Conservation (phyloP, 192 early-diverging fungal species). For the Coemansia sp. region DNA sequence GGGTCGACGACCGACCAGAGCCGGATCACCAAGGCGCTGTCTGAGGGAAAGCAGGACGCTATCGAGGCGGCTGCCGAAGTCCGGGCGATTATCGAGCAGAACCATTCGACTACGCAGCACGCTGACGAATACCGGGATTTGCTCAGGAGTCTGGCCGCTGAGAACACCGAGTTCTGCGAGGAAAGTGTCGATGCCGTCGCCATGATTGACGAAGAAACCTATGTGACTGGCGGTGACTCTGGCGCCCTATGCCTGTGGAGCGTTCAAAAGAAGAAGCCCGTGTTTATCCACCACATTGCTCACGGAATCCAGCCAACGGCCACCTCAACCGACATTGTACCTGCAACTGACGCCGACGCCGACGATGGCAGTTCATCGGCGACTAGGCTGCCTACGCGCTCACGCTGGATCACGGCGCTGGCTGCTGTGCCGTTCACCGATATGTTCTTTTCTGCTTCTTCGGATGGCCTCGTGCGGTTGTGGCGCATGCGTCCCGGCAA, state of each 20-base stretch:
- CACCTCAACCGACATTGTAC: neutral
- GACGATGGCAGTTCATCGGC: neutral
- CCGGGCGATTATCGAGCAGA: conserved; percentile 4
- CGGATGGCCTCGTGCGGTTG: conserved; percentile 83
- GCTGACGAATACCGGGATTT: conserved; percentile 12
- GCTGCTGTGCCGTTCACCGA: conserved; percentile 85
- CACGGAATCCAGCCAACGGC: conserved; percentile 69
- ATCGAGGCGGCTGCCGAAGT: neutral
- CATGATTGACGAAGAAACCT: conserved; percentile 92
- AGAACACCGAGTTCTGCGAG: conserved; percentile 47
- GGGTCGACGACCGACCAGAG: conserved; percentile 60
- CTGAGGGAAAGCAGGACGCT: neutral
- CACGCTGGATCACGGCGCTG: conserved; percentile 88
- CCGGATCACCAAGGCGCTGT: conserved; percentile 24
- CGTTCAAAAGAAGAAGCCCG: conserved; percentile 88
- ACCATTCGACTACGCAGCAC: neutral
- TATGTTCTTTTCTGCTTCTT: conserved; percentile 87
- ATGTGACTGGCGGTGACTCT: conserved; percentile 87
- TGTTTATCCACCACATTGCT: conserved; percentile 72
- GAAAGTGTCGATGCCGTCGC: conserved; percentile 84
- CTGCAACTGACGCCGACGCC: neutral
- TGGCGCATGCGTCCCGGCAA: conserved; percentile 83
- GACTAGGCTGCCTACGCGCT: conserved; percentile 20
- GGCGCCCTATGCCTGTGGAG: conserved; percentile 95
- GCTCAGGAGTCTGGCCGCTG: conserved; percentile 23